Evolutionary conservation across 2,329 filamentous ascomycete genomes (phyloP), one percentile per base, ranked within the genome.

Genomic region (Cordyceps pruinosa): DNA sequence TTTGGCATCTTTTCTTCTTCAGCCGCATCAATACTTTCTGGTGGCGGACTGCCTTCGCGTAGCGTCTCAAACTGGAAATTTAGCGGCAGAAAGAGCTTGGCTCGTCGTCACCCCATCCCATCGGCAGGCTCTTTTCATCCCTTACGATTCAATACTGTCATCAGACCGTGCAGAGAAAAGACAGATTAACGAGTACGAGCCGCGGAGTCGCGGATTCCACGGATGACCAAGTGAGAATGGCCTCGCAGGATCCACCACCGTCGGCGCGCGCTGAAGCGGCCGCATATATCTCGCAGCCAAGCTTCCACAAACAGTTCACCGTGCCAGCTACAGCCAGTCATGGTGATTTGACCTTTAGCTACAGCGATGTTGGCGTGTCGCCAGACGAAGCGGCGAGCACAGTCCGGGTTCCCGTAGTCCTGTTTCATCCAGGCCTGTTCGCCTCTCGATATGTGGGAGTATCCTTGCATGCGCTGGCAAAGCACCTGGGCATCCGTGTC

Each of bases 401-500:
- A 5, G 57, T 63, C 2, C 54, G 60, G 8, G 57, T 59, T 4
- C 68, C 69, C 2, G 61, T 62, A 7, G 58, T 70, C 1, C 45
- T 71, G 1, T 65, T 70, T 41, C 62, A 68, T 35, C 70, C 66
- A 26, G 62, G 65, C 30, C 64, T 68, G 62, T 68, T 66, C 39
- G 64, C 65, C 57, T 49, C 61, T 59, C 56, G 61, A 62, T 63
- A 65, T 56, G 46, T 70, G 44, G 66, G 67, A 30, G 57, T 69
- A 10, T 60, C 62, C 55, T 69, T 73, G 59, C 67, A 73, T 58
- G 59, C 60, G 2, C 61, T 72, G 10, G 72, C 69, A 7, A 64
- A 63, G 44, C 59, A 62, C 44, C 53, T 70, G 42, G 60, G 64
- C 12, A 61, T 73, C 17, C 70, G 71, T 25, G 60, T 73, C 23